Evolutionary conservation across 495 filamentous ascomycete genomes (phyloP).

Genomic region (Lentithecium fluviatile): DNA sequence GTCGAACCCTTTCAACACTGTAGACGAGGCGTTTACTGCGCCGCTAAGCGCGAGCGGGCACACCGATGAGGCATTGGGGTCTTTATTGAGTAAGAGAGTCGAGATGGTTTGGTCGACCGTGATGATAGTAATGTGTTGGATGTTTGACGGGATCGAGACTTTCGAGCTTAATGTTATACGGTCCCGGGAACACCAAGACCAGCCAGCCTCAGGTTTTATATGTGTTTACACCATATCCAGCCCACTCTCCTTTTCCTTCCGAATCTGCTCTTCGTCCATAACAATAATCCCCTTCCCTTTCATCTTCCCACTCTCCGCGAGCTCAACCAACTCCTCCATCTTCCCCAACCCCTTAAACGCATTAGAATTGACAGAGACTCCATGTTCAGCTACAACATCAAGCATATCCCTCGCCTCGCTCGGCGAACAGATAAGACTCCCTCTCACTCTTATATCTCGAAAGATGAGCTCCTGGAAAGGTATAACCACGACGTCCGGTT

Average conservation of each 20-base stretch:
- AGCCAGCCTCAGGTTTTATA: no score
- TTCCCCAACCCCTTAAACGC: conserved; percentile 54
- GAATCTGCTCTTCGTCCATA: conserved; percentile 42
- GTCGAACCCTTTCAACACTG: no score
- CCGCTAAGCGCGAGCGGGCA: no score
- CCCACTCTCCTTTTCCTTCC: conserved; percentile 22
- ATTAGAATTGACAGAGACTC: conserved; percentile 52
- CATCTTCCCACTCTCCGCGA: conserved; percentile 53
- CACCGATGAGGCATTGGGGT: no score
- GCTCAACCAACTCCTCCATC: conserved; percentile 50
- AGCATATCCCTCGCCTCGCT: conserved; percentile 54
- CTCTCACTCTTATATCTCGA: conserved; percentile 54
- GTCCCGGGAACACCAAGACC: no score
- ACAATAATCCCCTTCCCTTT: conserved; percentile 56
- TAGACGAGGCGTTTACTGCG: no score
- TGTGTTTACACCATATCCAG: conserved; percentile 10
- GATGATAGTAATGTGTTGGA: no score
- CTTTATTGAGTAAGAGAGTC: no score
- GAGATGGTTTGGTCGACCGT: no score
- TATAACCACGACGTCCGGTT: conserved; percentile 49
- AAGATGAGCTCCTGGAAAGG: conserved; percentile 57
- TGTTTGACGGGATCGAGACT: no score
- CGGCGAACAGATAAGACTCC: conserved; percentile 49
- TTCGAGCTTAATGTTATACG: no score
- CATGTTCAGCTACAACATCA: conserved; percentile 50